A percentile compares a stretch with the other conserved stretches of the same genome.
phyloP scores from a whole-genome alignment of 371 early-diverging fungal genomes.

The Mortierella sp. region DNA sequence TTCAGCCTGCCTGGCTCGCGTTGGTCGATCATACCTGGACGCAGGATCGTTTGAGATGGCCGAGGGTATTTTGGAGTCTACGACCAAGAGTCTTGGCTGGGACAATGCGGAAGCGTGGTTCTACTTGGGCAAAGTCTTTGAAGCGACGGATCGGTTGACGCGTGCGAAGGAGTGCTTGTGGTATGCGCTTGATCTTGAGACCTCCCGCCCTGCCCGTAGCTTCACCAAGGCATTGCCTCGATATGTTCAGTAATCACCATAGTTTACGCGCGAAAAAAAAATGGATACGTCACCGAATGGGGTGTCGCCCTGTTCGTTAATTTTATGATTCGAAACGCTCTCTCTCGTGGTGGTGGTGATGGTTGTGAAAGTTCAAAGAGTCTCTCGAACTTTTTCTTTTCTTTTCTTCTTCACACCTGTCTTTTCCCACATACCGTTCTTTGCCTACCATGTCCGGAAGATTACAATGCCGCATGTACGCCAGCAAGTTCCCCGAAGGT shows the following conservation, averaged over 20 bases:
- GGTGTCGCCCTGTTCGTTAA: neutral
- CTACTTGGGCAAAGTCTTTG: slow-evolving; percentile 68
- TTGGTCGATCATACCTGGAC: slow-evolving; percentile 63
- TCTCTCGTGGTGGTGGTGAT: neutral
- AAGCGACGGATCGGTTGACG: slow-evolving; percentile 65
- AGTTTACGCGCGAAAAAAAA: neutral
- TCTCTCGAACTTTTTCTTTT: neutral
- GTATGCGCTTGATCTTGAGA: slow-evolving; percentile 80
- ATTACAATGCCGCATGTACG: slow-evolving; percentile 92
- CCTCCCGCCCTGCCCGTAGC: slow-evolving; percentile 73
- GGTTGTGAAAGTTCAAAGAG: neutral
- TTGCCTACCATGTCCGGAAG: slow-evolving; percentile 59
- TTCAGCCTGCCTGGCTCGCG: slow-evolving; percentile 59
- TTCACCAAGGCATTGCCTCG: slow-evolving; percentile 58
- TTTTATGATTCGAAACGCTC: neutral
- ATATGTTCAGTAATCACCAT: slow-evolving; percentile 9
- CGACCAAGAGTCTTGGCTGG: slow-evolving; percentile 74
- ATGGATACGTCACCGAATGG: slow-evolving; percentile 1
- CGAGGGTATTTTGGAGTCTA: slow-evolving; percentile 66
- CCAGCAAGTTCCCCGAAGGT: slow-evolving; percentile 93
- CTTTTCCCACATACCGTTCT: neutral
- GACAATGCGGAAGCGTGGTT: slow-evolving; percentile 78
- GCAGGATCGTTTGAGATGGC: slow-evolving; percentile 65
- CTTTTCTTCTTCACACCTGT: neutral
- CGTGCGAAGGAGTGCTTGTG: slow-evolving; percentile 76